Evolutionary conservation across 306 rosid genomes (phyloP).

Genomic region (Lupinus albus): DNA sequence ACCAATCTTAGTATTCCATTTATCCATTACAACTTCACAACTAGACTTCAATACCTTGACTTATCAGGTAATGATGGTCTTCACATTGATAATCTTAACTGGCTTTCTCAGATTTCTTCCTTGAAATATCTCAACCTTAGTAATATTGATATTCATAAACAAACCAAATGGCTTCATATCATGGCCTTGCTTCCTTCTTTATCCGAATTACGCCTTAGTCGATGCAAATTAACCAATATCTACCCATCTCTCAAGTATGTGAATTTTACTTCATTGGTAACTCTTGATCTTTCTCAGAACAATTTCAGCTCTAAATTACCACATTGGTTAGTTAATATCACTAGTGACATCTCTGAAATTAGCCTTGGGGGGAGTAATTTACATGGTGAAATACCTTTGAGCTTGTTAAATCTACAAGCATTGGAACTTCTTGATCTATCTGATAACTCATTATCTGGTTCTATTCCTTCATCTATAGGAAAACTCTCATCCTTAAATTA

Average conservation of each 20-base stretch:
- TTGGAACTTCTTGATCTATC: neutral
- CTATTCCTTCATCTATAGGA: constrained; percentile 1
- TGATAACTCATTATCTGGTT: neutral
- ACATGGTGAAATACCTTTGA: neutral
- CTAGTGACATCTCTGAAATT: neutral
- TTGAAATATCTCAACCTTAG: neutral
- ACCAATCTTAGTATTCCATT: neutral
- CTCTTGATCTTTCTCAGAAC: neutral
- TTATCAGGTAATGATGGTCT: neutral
- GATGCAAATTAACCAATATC: neutral
- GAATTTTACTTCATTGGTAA: constrained; percentile 13
- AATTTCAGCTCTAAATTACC: constrained; percentile 4
- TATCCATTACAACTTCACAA: neutral
- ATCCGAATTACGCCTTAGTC: neutral
- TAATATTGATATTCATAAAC: neutral
- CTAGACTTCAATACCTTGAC: constrained; percentile 3
- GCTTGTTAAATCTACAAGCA: neutral
- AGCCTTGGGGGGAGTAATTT: accelerated
- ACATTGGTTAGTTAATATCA: neutral
- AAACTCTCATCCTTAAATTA: constrained; percentile 6
- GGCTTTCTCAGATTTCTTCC: constrained; percentile 19
- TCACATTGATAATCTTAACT: neutral
- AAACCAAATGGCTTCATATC: neutral
- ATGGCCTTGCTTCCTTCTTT: neutral
- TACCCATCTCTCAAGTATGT: neutral